Evolutionary conservation across 352 stramenopile genomes (phyloP).

Genomic region (Phytopythium helicoides): DNA sequence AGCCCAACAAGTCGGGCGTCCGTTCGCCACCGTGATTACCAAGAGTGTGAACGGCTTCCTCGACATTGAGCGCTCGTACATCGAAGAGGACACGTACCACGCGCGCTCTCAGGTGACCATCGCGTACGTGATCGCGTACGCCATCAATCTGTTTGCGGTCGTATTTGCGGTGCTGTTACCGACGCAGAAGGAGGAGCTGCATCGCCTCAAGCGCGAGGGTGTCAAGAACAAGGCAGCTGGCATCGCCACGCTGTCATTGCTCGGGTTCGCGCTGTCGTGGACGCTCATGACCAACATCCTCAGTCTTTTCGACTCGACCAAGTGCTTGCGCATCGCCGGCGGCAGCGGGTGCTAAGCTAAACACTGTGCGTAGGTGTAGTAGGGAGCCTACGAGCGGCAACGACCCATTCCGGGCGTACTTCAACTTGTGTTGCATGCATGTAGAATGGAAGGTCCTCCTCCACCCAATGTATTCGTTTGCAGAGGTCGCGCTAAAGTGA

Average conservation of each 20-base stretch:
- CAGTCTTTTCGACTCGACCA: slow-evolving; percentile 36
- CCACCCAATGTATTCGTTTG: too few relatives aligned
- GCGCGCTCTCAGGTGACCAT: slow-evolving; percentile 55
- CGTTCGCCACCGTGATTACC: slow-evolving; percentile 52
- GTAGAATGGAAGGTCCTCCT: too few relatives aligned
- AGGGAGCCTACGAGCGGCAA: too few relatives aligned
- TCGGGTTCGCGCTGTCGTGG: slow-evolving; percentile 41
- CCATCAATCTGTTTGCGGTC: slow-evolving; percentile 44
- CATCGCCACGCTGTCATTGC: slow-evolving; percentile 21
- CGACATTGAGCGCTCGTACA: slow-evolving; percentile 43
- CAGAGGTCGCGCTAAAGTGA: too few relatives aligned
- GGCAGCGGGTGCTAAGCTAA: slow-evolving; percentile 30
- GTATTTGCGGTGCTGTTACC: slow-evolving; percentile 48
- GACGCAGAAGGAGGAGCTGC: slow-evolving; percentile 51
- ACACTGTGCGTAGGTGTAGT: too few relatives aligned
- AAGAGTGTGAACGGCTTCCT: slow-evolving; percentile 60
- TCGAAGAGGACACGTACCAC: slow-evolving; percentile 35
- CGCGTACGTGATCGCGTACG: slow-evolving; percentile 62
- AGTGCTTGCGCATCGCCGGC: slow-evolving; percentile 37
- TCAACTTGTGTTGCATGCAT: too few relatives aligned
- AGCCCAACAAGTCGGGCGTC: slow-evolving; percentile 34
- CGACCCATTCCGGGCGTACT: too few relatives aligned
- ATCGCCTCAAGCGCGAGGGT: slow-evolving; percentile 39
- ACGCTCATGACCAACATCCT: slow-evolving; percentile 53
- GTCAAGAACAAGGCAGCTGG: slow-evolving; percentile 30